phyloP scores from a whole-genome alignment of 2,329 filamentous ascomycete species.

The Seiridium cupressi region DNA sequence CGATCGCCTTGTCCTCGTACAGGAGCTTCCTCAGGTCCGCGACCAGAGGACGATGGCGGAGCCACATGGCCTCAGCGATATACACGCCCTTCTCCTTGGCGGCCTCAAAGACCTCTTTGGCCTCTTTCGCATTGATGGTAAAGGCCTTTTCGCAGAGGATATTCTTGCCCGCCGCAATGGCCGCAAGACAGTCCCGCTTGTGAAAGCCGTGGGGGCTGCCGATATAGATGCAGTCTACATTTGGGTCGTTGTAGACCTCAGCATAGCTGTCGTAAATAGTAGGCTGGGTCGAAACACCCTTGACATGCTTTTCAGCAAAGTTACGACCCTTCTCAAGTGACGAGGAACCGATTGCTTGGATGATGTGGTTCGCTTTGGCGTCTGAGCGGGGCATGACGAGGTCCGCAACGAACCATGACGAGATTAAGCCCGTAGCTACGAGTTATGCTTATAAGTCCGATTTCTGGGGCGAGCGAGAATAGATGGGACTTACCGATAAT shows the following conservation, averaged over 20 bases:
- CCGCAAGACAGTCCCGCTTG: slow-evolving; percentile 39
- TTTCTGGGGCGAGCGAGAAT: background rate
- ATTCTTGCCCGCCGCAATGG: slow-evolving; percentile 40
- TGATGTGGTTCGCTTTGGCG: slow-evolving; percentile 36
- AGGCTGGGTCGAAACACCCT: slow-evolving; percentile 20
- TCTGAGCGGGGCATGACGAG: slow-evolving; percentile 33
- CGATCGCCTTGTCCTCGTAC: slow-evolving; percentile 37
- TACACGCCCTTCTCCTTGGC: slow-evolving; percentile 38
- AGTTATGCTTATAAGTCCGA: background rate
- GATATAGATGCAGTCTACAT: slow-evolving; percentile 45
- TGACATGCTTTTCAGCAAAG: slow-evolving; percentile 33
- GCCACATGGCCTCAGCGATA: slow-evolving; percentile 46
- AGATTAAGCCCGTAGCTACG: slow-evolving; percentile 39
- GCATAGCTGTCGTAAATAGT: slow-evolving; percentile 37
- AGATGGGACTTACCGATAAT: slow-evolving; percentile 21
- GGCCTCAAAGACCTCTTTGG: slow-evolving; percentile 35
- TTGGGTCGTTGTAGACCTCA: slow-evolving; percentile 35
- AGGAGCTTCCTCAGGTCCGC: slow-evolving; percentile 31
- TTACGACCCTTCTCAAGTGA: slow-evolving; percentile 33
- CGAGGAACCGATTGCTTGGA: slow-evolving; percentile 41
- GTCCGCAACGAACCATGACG: slow-evolving; percentile 43
- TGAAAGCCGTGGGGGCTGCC: slow-evolving; percentile 44
- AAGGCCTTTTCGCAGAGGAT: slow-evolving; percentile 47
- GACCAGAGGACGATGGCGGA: slow-evolving; percentile 38
- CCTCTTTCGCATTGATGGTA: slow-evolving; percentile 36